phyloP scores from a whole-genome alignment of 345 rosid species.

The Viola odorata region DNA sequence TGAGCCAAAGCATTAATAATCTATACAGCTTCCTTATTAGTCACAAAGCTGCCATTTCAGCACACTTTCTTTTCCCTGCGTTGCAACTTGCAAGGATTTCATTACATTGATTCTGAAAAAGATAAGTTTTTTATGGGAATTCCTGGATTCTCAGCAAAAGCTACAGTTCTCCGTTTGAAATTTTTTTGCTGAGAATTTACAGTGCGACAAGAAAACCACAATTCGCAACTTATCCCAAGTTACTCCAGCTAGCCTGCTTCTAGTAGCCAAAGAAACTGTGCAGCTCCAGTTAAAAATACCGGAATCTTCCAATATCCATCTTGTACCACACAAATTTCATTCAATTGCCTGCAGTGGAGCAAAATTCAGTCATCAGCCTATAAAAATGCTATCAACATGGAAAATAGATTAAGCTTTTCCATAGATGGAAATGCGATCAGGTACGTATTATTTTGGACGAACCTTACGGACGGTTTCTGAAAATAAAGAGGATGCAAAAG shows the following conservation, averaged over 20 bases:
- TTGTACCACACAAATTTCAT: conserved; percentile 7
- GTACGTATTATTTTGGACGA: not conserved
- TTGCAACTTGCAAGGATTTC: too few species aligned
- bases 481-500: not conserved
- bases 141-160: too few species aligned
- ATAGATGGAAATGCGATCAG: not conserved
- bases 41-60: too few species aligned
- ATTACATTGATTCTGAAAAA: too few species aligned
- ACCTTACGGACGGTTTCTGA: not conserved
- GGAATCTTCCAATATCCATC: conserved; percentile 6
- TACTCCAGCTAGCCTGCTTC: not conserved
- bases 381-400: not conserved
- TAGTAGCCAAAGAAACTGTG: not conserved
- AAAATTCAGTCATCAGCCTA: conserved; percentile 1
- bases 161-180: too few species aligned
- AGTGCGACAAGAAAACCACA: not conserved
- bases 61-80: too few species aligned
- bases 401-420: too few species aligned
- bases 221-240: not conserved
- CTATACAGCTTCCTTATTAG: too few species aligned
- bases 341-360: conserved; percentile 19
- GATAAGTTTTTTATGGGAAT: too few species aligned
- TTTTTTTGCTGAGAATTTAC: not conserved
- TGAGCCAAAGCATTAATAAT: too few species aligned
- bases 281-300: not conserved